These are phyloP conservation scores for Ocimum tenuiflorum DNA, from an alignment of 257 asterid genomes.

Conservation along the genomic window DNA sequence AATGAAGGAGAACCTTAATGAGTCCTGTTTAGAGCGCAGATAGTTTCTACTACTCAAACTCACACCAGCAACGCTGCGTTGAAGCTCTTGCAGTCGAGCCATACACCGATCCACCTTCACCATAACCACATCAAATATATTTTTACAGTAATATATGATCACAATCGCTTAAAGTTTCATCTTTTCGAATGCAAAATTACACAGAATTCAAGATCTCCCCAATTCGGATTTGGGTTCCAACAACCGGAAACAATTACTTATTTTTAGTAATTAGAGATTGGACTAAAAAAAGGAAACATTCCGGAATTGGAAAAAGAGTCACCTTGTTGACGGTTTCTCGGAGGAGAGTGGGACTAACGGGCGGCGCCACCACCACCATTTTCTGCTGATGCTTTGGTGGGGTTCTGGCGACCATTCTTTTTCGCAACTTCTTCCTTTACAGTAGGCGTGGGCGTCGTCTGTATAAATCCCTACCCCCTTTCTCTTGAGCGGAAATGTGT, in stretches of 20 bases:
- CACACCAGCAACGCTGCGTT: constrained; percentile 55
- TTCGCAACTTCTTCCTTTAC: not conserved
- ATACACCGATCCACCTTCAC: constrained; percentile 80
- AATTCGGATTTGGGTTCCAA: not conserved
- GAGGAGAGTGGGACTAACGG: constrained; percentile 59
- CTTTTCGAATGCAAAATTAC: not conserved
- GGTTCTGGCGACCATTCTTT: constrained; percentile 75
- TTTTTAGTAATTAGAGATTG: too few relatives aligned
- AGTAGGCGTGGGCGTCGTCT: not conserved
- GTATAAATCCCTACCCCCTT: not conserved
- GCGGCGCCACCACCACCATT: constrained; percentile 39
- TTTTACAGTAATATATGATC: too few relatives aligned
- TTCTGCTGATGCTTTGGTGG: constrained; percentile 54
- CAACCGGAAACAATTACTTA: too few relatives aligned
- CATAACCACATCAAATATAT: not conserved
- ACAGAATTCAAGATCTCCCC: not conserved
- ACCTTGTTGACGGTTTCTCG: constrained; percentile 75
- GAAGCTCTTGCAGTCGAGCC: constrained; percentile 93
- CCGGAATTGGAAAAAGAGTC: not conserved
- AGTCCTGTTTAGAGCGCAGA: constrained; percentile 60
- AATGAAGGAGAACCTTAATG: constrained; percentile 35
- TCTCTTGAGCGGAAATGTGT: not conserved
- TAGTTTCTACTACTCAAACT: constrained; percentile 52
- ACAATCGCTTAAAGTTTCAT: not conserved
- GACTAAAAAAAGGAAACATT: not conserved